These are phyloP conservation scores for Babesia bovis DNA, from an alignment of 169 alveolate genomes.

Conservation along the genomic window DNA sequence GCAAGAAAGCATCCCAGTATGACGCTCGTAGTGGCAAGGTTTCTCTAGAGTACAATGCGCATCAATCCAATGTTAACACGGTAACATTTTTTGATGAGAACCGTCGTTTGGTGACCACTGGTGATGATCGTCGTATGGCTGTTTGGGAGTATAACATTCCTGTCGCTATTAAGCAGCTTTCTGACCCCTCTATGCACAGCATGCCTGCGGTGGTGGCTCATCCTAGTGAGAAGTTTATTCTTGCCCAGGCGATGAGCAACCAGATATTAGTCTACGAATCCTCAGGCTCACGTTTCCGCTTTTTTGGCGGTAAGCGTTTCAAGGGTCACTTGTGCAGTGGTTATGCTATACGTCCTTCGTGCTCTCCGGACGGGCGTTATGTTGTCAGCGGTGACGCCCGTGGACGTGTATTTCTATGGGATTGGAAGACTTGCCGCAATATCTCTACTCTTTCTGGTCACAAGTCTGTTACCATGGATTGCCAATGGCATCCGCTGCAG, in stretches of 20 bases:
- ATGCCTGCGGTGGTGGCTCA: slow-evolving; percentile 91
- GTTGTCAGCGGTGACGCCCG: slow-evolving; percentile 94
- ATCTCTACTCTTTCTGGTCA: slow-evolving; percentile 91
- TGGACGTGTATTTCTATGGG: slow-evolving; percentile 95
- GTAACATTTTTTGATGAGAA: slow-evolving; percentile 90
- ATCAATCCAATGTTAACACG: slow-evolving; percentile 91
- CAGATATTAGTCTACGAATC: slow-evolving; percentile 92
- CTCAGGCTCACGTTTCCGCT: slow-evolving; percentile 72
- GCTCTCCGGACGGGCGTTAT: slow-evolving; percentile 94
- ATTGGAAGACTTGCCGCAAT: slow-evolving; percentile 92
- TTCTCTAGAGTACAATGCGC: slow-evolving; percentile 91
- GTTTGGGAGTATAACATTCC: slow-evolving; percentile 97
- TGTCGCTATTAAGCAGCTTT: slow-evolving; percentile 92
- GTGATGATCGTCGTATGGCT: slow-evolving; percentile 94
- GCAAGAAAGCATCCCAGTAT: slow-evolving; percentile 87
- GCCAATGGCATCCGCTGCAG: slow-evolving; percentile 94
- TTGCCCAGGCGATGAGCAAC: slow-evolving; percentile 94
- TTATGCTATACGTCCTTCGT: slow-evolving; percentile 90
- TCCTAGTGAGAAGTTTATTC: slow-evolving; percentile 91
- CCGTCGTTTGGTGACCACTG: slow-evolving; percentile 89
- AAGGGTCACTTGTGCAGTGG: slow-evolving; percentile 92
- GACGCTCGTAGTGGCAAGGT: slow-evolving; percentile 89
- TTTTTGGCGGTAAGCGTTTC: slow-evolving; percentile 91
- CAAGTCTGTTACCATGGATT: slow-evolving; percentile 91
- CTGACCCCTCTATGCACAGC: slow-evolving; percentile 94